Percentiles rank a stretch among this genome's conserved stretches.
Evolutionary conservation across 2,329 filamentous ascomycete species (phyloP).

Genomic region (Alternaria consortialis): DNA sequence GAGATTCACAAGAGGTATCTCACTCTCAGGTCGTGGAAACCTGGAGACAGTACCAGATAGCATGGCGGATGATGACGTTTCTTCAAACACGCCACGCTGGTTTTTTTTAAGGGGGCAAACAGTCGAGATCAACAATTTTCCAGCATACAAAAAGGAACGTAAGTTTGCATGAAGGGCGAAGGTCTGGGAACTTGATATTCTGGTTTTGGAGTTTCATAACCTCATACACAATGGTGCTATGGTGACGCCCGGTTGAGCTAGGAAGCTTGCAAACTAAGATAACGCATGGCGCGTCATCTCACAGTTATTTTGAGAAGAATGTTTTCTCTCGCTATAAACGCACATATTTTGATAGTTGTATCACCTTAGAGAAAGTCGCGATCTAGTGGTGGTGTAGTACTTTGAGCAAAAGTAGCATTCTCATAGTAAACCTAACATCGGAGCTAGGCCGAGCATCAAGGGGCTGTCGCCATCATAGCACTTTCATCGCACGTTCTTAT

Average conservation of each 20-base stretch:
- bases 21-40: neutral
- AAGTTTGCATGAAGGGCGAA: neutral
- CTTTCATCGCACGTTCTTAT: neutral
- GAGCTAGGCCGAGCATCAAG: neutral
- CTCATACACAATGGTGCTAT: neutral
- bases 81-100: neutral
- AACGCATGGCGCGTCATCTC: neutral
- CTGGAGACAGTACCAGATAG: neutral
- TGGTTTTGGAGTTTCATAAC: neutral
- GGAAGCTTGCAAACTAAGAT: neutral
- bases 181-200: neutral
- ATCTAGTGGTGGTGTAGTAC: neutral
- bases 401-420: neutral
- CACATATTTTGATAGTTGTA: neutral
- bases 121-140: neutral
- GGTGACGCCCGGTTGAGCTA: neutral
- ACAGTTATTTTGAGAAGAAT: neutral
- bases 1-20: no score
- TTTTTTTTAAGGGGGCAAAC: neutral
- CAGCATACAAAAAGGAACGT: neutral
- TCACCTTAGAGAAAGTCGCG: neutral
- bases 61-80: neutral
- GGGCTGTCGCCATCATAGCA: neutral
- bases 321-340: neutral
- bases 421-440: neutral